Evolutionary conservation across 83 land plant species (phyloP).

Genomic region (Diphasiastrum complanatum): DNA sequence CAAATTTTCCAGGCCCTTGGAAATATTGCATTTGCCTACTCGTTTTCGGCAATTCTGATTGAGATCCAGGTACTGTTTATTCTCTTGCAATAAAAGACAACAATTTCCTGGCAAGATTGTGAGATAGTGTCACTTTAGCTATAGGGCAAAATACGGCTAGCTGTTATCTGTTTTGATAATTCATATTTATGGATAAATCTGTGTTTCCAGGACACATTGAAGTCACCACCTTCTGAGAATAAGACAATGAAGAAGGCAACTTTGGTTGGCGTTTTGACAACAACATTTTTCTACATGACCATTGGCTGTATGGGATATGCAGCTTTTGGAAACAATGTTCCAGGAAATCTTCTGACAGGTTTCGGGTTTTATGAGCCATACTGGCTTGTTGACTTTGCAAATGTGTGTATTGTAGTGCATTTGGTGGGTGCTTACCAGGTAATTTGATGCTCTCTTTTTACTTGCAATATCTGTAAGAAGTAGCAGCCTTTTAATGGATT

Average conservation of each 20-base stretch:
- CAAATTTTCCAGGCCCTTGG: slow-evolving; percentile 41
- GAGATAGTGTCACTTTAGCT: not conserved
- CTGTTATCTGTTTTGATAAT: too few species aligned
- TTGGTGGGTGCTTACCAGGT: slow-evolving; percentile 21
- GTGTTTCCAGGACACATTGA: slow-evolving; percentile 18
- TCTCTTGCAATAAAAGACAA: not conserved
- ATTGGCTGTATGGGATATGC: slow-evolving; percentile 17
- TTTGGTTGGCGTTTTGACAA: not conserved
- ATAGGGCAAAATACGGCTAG: not conserved
- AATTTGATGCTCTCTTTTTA: not conserved
- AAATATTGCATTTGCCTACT: slow-evolving; percentile 44
- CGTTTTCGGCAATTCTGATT: slow-evolving; percentile 34
- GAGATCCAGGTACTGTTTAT: slow-evolving; percentile 38
- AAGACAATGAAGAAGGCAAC: slow-evolving; percentile 19
- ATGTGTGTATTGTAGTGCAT: slow-evolving; percentile 14
- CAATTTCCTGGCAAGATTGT: not conserved
- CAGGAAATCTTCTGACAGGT: slow-evolving; percentile 15
- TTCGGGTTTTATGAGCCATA: slow-evolving; percentile 17
- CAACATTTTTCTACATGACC: slow-evolving; percentile 12
- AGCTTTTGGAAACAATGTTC: slow-evolving; percentile 13
- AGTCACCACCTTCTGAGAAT: slow-evolving; percentile 9
- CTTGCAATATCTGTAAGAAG: not conserved
- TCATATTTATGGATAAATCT: too few species aligned
- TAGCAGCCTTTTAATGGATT: too few species aligned
- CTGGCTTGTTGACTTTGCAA: slow-evolving; percentile 23